These are phyloP conservation scores for Termitomyces sp. DNA, from an alignment of 768 basidiomycete species.

Conservation along the genomic window DNA sequence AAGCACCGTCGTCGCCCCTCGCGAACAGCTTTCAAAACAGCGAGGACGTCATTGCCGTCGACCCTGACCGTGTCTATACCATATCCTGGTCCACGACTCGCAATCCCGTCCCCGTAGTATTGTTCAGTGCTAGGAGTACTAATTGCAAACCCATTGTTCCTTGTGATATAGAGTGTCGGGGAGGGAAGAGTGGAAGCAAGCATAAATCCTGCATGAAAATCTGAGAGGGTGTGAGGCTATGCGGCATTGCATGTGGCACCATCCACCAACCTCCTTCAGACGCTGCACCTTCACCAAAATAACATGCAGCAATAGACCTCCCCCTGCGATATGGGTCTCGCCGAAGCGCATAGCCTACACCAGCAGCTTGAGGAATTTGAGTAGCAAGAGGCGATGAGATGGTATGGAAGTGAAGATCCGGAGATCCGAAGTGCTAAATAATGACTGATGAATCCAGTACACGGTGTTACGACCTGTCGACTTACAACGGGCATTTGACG, in stretches of 20 bases:
- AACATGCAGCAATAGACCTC: conserved; percentile 79
- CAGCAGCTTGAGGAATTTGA: conserved; percentile 93
- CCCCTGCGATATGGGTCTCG: conserved; percentile 64
- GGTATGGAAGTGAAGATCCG: conserved; percentile 82
- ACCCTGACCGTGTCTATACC: conserved; percentile 90
- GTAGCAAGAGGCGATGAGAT: conserved; percentile 93
- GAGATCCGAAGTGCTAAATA: conserved; percentile 77
- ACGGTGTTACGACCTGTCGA: neutral
- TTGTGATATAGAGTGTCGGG: conserved; percentile 68
- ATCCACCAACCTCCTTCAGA: conserved; percentile 68
- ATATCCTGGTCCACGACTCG: conserved; percentile 86
- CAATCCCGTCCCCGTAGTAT: conserved; percentile 90
- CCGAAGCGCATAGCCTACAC: conserved; percentile 85
- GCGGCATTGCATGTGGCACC: neutral
- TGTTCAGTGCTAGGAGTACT: conserved; percentile 89
- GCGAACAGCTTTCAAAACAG: conserved; percentile 68
- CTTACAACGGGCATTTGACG: conserved; percentile 91
- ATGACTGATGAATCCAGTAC: conserved; percentile 4
- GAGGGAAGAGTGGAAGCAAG: conserved; percentile 73
- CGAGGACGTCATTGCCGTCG: conserved; percentile 90
- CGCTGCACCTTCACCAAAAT: conserved; percentile 92
- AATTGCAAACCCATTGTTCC: conserved; percentile 92
- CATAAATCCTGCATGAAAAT: conserved; percentile 89
- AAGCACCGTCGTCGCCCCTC: conserved; percentile 70
- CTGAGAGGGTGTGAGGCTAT: conserved; percentile 29